These are phyloP conservation scores for Entomortierella chlamydospora DNA, from an alignment of 192 early-diverging fungal genomes.

Conservation along the genomic window DNA sequence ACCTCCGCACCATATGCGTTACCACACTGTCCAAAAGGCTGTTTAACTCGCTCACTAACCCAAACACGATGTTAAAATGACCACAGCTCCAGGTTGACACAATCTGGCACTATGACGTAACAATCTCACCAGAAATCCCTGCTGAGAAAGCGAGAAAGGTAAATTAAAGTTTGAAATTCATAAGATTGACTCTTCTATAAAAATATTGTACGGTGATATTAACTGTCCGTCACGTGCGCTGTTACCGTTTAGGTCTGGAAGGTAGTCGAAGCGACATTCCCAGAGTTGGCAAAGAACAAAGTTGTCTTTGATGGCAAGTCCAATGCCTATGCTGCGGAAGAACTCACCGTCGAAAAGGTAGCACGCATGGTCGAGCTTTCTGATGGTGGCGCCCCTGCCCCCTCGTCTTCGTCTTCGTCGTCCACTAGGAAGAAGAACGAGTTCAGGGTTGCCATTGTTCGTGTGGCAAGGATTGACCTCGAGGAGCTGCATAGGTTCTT, in stretches of 20 bases:
- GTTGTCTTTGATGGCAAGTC: constrained; percentile 39
- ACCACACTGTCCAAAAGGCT: too few relatives aligned
- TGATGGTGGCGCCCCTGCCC: constrained; percentile 2
- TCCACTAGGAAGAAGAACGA: constrained; percentile 28
- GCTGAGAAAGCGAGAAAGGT: constrained; percentile 35
- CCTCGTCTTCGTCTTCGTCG: background rate
- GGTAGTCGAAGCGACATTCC: constrained; percentile 26
- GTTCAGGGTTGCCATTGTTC: constrained; percentile 30
- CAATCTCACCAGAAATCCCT: constrained; percentile 40
- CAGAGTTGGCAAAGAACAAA: constrained; percentile 27
- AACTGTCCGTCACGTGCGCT: too few relatives aligned
- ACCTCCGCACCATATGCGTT: background rate
- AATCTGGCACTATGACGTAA: constrained; percentile 48
- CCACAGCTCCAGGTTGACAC: constrained; percentile 31
- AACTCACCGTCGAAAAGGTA: constrained; percentile 14
- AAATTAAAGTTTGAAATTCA: background rate
- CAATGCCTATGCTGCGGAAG: constrained; percentile 33
- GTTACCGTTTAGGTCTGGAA: constrained; percentile 28
- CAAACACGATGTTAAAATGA: background rate
- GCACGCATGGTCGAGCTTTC: constrained; percentile 27
- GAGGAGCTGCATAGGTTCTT: constrained; percentile 36
- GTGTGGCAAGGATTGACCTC: constrained; percentile 24
- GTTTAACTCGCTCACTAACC: background rate
- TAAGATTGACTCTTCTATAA: background rate
- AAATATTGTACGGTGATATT: too few relatives aligned